Percentiles rank a stretch among this genome's conserved stretches.
Evolutionary conservation across 2,329 filamentous ascomycete species (phyloP).

Genomic region (Trichoderma sp.): DNA sequence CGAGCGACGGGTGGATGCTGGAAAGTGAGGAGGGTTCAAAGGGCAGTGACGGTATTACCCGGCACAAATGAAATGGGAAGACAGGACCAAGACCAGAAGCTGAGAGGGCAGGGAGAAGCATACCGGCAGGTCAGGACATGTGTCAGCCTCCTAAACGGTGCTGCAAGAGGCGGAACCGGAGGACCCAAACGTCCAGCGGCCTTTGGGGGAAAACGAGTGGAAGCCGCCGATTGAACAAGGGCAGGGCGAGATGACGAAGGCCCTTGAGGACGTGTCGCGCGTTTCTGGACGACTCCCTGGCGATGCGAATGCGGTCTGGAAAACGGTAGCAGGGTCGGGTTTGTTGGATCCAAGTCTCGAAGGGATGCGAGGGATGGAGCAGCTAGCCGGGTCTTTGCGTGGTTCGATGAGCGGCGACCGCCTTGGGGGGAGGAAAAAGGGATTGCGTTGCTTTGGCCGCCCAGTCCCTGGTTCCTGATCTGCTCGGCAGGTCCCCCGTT

Average conservation of each 20-base stretch:
- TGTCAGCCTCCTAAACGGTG: conserved; percentile 20
- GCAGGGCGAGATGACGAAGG: conserved; percentile 15
- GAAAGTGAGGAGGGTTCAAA: not conserved
- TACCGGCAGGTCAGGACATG: conserved; percentile 28
- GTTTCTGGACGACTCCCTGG: conserved; percentile 14
- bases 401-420: conserved; percentile 22
- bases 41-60: not conserved
- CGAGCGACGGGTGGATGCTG: not conserved
- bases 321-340: conserved; percentile 10
- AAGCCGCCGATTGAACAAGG: conserved; percentile 10
- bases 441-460: not conserved
- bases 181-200: conserved; percentile 15
- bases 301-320: conserved; percentile 13
- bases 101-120: not conserved
- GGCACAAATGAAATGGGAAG: not conserved
- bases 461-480: conserved; percentile 25
- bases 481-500: conserved; percentile 19
- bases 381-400: not conserved
- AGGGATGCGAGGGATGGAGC: conserved; percentile 20
- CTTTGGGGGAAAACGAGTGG: conserved; percentile 7
- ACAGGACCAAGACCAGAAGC: not conserved
- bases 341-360: conserved; percentile 10
- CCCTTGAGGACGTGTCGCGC: conserved; percentile 10
- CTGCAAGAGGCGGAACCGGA: conserved; percentile 7
- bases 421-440: conserved; percentile 14